Conservation (phyloP, 169 alveolate genomes). For the Besnoitia besnoiti region DNA sequence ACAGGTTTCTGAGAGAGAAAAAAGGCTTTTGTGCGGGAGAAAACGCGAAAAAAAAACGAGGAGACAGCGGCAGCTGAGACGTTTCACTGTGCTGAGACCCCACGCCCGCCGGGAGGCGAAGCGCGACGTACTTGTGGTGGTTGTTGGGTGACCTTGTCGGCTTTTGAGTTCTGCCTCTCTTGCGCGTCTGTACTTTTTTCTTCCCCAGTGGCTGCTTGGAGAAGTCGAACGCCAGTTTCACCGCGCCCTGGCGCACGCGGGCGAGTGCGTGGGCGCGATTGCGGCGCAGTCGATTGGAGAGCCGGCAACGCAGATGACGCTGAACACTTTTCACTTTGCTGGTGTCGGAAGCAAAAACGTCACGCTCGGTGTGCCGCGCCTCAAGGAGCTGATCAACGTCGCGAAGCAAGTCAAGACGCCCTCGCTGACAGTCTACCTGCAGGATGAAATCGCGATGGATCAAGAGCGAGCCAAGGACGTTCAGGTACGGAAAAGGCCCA, state of each 20-base stretch:
- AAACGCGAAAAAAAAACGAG: too few relatives aligned
- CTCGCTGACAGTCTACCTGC: slow-evolving; percentile 92
- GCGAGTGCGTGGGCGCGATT: slow-evolving; percentile 97
- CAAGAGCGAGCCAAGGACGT: slow-evolving; percentile 93
- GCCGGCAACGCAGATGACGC: slow-evolving; percentile 99
- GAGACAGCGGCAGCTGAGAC: too few relatives aligned
- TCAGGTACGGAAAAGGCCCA: slow-evolving; percentile 40
- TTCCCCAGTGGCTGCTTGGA: slow-evolving; percentile 96
- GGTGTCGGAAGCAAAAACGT: slow-evolving; percentile 99
- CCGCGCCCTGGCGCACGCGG: slow-evolving; percentile 97
- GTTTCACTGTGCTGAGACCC: too few relatives aligned
- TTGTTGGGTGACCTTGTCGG: neutral
- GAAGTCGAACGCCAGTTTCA: slow-evolving; percentile 96
- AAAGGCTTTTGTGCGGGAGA: too few relatives aligned
- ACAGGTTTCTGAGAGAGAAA: too few relatives aligned
- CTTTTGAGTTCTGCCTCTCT: neutral
- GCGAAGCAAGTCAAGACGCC: slow-evolving; percentile 99
- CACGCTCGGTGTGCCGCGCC: slow-evolving; percentile 99
- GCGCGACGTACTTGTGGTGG: too few relatives aligned
- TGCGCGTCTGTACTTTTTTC: slow-evolving; percentile 38
- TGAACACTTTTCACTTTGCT: slow-evolving; percentile 99
- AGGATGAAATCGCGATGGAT: slow-evolving; percentile 87
- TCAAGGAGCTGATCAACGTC: slow-evolving; percentile 98
- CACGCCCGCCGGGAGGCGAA: too few relatives aligned
- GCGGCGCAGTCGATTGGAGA: slow-evolving; percentile 99